A percentile compares a stretch with the other conserved stretches of the same genome.
Conservation (phyloP, 2,329 filamentous ascomycete species). For the Clathrospora elynae region DNA sequence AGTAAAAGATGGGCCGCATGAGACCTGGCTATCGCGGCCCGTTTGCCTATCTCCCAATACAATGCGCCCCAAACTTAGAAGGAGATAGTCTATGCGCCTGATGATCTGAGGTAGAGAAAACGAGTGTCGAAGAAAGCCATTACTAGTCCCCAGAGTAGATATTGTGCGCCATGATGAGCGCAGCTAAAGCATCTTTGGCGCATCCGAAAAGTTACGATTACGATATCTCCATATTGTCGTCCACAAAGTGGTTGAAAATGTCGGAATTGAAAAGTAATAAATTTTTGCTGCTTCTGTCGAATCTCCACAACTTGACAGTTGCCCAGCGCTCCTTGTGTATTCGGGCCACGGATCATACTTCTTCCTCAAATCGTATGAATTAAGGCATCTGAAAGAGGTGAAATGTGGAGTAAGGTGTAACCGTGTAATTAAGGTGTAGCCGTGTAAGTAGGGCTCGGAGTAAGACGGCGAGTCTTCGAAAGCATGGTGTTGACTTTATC, state of each 20-base stretch:
- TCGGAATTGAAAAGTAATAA: constrained; percentile 27
- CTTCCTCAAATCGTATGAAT: constrained; percentile 24
- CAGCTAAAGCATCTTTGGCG: constrained; percentile 30
- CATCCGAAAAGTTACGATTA: constrained; percentile 24
- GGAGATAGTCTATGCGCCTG: constrained; percentile 26
- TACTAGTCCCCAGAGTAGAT: constrained; percentile 25
- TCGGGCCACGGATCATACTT: constrained; percentile 29
- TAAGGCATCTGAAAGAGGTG: constrained; percentile 20
- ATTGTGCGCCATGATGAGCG: constrained; percentile 28
- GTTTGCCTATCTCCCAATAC: constrained; percentile 24
- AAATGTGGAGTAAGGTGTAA: constrained; percentile 20
- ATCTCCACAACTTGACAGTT: constrained; percentile 29
- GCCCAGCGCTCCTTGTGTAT: constrained; percentile 7
- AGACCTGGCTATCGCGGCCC: constrained; percentile 25
- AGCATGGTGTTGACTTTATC: no score
- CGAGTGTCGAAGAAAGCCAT: constrained; percentile 35
- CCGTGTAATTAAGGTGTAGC: no score
- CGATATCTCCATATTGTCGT: constrained; percentile 31
- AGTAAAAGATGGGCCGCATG: constrained; percentile 33
- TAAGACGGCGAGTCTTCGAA: constrained; percentile 25
- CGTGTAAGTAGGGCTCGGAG: constrained; percentile 31
- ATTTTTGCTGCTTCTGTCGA: constrained; percentile 23
- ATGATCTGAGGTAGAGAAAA: constrained; percentile 32
- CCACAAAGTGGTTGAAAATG: constrained; percentile 29
- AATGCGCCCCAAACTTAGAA: constrained; percentile 25